Evolutionary conservation across 768 basidiomycete species (phyloP), one percentile per base, ranked within the genome.

Genomic region (Dentipellis sp.): DNA sequence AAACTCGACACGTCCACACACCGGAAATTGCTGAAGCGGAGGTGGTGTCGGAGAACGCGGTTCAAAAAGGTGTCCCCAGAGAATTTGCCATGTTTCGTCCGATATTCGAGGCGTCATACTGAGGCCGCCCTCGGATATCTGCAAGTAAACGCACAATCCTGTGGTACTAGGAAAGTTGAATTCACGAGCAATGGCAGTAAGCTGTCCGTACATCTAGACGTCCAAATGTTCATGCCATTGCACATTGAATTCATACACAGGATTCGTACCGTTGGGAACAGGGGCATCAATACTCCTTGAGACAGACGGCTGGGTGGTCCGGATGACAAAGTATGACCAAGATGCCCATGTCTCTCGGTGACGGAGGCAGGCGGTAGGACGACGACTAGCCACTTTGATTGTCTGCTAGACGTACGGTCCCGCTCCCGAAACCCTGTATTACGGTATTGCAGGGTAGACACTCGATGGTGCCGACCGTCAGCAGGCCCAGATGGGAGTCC

Each of bases 1-100:
- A 66, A 94, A 93, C 69, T 94, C 91, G 29, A 95, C 78, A 29
- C 79, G 83, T 4, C 89, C 93, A 46, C 80, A 76, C 56, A 94
- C 84, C 0, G 88, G 84, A 17, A 79, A 64, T 52, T 73, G 74
- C 48, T 50, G 48, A 21, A 67, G 66, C 22, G 65, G 61, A 57
- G 72, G 58, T 45, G 65, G 59, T 3, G 67, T 55, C 17, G 68
- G 62, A 19, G 68, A 57, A 21, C 71, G 68, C 39, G 74, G 60
- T 35, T 83, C 79, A 45, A 82, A 75, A 58, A 81, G 71, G 64
- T 84, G 79, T 39, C 70, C 72, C 85, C 88, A 92, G 2, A 92
- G 73, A 35, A 81, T 69, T 53, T 77, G 76, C 91, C 91, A 93
- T 9, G 79, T 77, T 55, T 88, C 88, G 54, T 91, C 88, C 7